Evolutionary conservation across 176 grass and related monocot species (phyloP).

Genomic region (Triticum dicoccoides): DNA sequence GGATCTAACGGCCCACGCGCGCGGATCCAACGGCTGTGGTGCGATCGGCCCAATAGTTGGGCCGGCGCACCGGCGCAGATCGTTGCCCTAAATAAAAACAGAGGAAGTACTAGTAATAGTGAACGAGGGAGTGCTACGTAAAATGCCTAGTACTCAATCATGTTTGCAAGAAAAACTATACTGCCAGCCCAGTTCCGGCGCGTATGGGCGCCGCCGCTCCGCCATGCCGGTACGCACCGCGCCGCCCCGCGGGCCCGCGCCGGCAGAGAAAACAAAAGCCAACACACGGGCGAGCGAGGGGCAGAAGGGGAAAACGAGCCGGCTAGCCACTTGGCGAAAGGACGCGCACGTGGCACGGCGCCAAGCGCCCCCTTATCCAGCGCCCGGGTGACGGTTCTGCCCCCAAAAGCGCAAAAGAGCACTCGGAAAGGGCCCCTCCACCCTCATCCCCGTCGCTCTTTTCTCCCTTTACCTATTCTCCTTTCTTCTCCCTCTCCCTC

Average conservation of each 20-base stretch:
- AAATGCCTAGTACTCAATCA: too few relatives aligned
- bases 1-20: too few relatives aligned
- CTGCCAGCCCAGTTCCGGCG: too few relatives aligned
- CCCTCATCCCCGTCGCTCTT: background rate
- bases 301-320: background rate
- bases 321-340: slow-evolving; percentile 38
- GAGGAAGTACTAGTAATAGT: too few relatives aligned
- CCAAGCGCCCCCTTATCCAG: slow-evolving; percentile 21
- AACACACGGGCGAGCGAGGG: slow-evolving; percentile 4
- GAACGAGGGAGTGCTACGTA: too few relatives aligned
- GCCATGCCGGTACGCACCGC: too few relatives aligned
- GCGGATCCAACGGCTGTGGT: too few relatives aligned
- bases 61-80: too few relatives aligned
- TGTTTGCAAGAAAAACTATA: too few relatives aligned
- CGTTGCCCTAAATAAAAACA: too few relatives aligned
- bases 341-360: slow-evolving; percentile 30
- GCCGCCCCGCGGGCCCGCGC: too few relatives aligned
- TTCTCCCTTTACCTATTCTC: background rate
- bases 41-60: too few relatives aligned
- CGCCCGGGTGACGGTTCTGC: slow-evolving; percentile 23
- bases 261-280: background rate
- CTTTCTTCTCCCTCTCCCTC: background rate
- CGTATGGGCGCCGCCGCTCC: background rate
- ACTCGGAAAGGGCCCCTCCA: background rate
- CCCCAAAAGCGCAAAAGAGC: slow-evolving; percentile 55